Conservation (phyloP, 176 grass and related monocot species). For the Lolium rigidum region DNA sequence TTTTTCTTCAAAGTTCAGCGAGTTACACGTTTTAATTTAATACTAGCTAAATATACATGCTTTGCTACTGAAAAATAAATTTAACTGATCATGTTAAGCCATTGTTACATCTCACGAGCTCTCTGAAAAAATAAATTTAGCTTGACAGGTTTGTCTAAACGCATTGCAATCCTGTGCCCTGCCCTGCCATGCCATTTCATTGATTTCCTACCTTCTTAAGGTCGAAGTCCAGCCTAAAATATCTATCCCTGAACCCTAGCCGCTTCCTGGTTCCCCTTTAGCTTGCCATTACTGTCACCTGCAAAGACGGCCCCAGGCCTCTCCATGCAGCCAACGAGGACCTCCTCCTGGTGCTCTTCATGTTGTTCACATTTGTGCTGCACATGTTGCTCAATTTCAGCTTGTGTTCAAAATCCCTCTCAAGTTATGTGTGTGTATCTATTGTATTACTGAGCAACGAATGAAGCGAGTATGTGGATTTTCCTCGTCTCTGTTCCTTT, state of each 20-base stretch:
- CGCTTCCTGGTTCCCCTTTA: not conserved
- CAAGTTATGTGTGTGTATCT: not conserved
- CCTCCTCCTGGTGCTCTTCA: not conserved
- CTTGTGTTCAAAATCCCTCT: not conserved
- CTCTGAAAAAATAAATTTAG: not conserved
- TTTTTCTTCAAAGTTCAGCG: not conserved
- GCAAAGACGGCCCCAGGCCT: not conserved
- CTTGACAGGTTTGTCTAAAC: not conserved
- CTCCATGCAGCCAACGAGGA: not conserved
- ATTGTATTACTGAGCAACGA: not conserved
- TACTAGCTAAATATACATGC: conserved; percentile 8
- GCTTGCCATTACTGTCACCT: not conserved
- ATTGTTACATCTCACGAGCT: not conserved
- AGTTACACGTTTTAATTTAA: conserved; percentile 2
- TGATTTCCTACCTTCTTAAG: not conserved
- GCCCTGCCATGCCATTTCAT: not conserved
- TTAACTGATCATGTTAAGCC: conserved; percentile 6
- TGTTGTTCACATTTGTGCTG: not conserved
- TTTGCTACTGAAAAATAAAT: not conserved
- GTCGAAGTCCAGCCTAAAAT: not conserved
- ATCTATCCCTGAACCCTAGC: not conserved
- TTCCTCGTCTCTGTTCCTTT: not conserved
- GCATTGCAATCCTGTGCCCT: not conserved
- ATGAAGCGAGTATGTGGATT: not conserved
- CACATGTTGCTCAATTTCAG: not conserved